These are phyloP conservation scores for Neonectria sp. DNA, from an alignment of 2,329 filamentous ascomycete species.

Conservation along the genomic window DNA sequence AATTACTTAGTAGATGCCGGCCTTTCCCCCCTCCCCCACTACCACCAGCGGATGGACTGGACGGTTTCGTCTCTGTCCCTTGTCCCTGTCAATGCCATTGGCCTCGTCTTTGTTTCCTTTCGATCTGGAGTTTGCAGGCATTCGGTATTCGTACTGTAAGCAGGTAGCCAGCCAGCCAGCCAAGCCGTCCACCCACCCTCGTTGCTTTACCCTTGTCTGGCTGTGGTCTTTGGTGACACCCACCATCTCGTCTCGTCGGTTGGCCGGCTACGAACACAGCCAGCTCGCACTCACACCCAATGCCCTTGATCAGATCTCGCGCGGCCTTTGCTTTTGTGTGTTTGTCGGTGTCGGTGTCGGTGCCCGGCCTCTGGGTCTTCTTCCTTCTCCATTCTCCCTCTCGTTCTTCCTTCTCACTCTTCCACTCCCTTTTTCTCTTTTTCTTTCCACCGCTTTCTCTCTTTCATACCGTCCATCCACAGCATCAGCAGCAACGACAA, in stretches of 20 bases:
- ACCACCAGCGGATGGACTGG: neutral
- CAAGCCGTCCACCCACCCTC: conserved; percentile 3
- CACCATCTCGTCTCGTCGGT: conserved; percentile 26
- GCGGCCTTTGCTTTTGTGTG: conserved; percentile 14
- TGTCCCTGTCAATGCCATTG: neutral
- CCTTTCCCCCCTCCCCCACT: neutral
- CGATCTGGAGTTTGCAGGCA: neutral
- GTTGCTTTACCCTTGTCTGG: conserved; percentile 26
- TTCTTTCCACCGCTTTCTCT: neutral
- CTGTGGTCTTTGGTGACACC: conserved; percentile 31
- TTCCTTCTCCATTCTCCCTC: conserved; percentile 14
- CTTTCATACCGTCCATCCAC: neutral
- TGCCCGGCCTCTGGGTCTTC: conserved; percentile 2
- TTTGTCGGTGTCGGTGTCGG: conserved; percentile 15
- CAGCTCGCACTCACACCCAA: conserved; percentile 13
- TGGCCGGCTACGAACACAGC: neutral
- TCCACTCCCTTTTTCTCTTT: neutral
- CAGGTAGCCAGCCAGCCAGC: neutral
- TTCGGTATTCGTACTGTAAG: neutral
- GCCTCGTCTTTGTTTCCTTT: neutral
- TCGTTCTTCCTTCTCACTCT: neutral
- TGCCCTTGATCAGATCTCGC: conserved; percentile 23
- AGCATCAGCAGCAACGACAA: neutral
- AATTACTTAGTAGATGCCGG: neutral
- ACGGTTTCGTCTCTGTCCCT: neutral